These are phyloP conservation scores for Penicillium robsamsonii DNA, from an alignment of 495 filamentous ascomycete species.

Conservation along the genomic window DNA sequence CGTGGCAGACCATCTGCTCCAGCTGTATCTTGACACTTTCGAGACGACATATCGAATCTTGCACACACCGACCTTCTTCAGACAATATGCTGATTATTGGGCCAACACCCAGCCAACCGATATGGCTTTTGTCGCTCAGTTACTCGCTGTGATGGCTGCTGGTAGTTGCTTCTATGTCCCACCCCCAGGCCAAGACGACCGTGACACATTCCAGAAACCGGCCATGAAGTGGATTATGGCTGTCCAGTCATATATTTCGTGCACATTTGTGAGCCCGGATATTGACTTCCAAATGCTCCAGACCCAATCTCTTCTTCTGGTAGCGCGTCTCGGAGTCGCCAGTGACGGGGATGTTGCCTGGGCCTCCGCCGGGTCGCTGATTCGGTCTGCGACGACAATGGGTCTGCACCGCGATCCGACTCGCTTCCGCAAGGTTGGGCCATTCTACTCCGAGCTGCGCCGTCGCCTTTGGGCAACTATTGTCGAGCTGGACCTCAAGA, in stretches of 20 bases:
- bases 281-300: constrained; percentile 51
- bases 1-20: constrained; percentile 51
- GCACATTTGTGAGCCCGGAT: constrained; percentile 51
- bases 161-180: constrained; percentile 47
- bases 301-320: constrained; percentile 52
- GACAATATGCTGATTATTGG: constrained; percentile 55
- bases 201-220: constrained; percentile 31
- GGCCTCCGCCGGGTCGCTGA: constrained; percentile 53
- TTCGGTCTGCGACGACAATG: constrained; percentile 57
- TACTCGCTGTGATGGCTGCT: constrained; percentile 55
- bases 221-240: constrained; percentile 53
- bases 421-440: constrained; percentile 42
- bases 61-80: constrained; percentile 55
- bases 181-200: constrained; percentile 18
- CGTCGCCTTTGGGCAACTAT: constrained; percentile 63
- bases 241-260: constrained; percentile 55
- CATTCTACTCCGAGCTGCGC: constrained; percentile 53
- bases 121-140: constrained; percentile 41
- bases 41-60: constrained; percentile 58
- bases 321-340: constrained; percentile 51
- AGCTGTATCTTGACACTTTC: constrained; percentile 54
- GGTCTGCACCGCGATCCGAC: constrained; percentile 59
- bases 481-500: constrained; percentile 56
- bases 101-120: constrained; percentile 30
- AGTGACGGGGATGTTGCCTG: constrained; percentile 56